These are phyloP conservation scores for Fusarium torreyae DNA, from an alignment of 2,329 filamentous ascomycete species.

Conservation along the genomic window DNA sequence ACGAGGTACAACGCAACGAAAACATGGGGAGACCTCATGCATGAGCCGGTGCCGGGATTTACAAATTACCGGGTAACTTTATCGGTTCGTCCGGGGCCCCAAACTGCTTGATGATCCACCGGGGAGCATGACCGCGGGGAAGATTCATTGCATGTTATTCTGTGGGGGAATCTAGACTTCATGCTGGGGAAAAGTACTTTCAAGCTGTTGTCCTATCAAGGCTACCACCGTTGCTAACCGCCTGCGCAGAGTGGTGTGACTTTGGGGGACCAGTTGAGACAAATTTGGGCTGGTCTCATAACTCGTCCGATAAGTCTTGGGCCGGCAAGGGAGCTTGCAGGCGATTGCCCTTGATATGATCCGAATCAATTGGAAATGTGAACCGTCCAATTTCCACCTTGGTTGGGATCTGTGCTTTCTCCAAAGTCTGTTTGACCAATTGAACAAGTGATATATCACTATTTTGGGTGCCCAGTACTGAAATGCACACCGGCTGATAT, in stretches of 20 bases:
- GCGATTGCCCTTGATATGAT: constrained; percentile 3
- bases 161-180: constrained; percentile 30
- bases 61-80: constrained; percentile 13
- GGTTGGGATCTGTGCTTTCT: constrained; percentile 49
- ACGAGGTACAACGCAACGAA: constrained; percentile 3
- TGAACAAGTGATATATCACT: constrained; percentile 49
- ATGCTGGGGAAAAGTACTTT: background rate
- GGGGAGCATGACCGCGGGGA: constrained; percentile 30
- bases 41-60: constrained; percentile 32
- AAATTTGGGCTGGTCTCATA: constrained; percentile 18
- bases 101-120: constrained; percentile 10
- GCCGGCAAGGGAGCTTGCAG: constrained; percentile 10
- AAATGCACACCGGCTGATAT: constrained; percentile 52
- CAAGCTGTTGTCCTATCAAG: background rate
- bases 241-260: constrained; percentile 40
- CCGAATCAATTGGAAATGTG: constrained; percentile 48
- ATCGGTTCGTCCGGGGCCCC: constrained; percentile 36
- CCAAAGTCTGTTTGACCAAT: constrained; percentile 50
- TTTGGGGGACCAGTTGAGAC: constrained; percentile 30
- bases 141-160: constrained; percentile 13
- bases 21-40: constrained; percentile 27
- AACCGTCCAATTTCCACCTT: constrained; percentile 50
- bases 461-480: constrained; percentile 50
- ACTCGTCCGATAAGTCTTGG: constrained; percentile 32
- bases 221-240: constrained; percentile 26